Conservation (phyloP, 352 stramenopile genomes). For the Thalassiosira ordinaria region DNA sequence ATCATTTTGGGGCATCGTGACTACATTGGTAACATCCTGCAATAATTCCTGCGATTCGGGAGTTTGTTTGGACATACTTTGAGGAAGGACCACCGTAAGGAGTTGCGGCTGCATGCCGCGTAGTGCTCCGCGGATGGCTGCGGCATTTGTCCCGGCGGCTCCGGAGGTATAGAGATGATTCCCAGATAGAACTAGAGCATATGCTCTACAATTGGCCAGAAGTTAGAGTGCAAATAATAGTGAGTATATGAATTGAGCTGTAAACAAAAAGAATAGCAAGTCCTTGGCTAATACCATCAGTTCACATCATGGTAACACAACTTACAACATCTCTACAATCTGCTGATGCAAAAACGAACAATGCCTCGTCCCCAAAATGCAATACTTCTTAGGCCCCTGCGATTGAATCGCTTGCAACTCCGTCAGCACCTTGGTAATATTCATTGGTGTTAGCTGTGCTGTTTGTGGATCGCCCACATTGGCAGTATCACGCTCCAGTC, state of each 20-base stretch:
- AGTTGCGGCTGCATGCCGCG: constrained; percentile 84
- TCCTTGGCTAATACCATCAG: no score
- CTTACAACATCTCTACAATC: constrained; percentile 88
- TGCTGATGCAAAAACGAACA: constrained; percentile 86
- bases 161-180: constrained; percentile 87
- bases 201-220: constrained; percentile 60
- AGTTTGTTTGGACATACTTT: constrained; percentile 85
- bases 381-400: constrained; percentile 83
- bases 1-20: constrained; percentile 88
- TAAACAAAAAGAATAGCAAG: no score
- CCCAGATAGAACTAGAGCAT: constrained; percentile 87
- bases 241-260: no score
- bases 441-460: constrained; percentile 49
- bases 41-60: constrained; percentile 85
- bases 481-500: constrained; percentile 47
- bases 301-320: constrained; percentile 19
- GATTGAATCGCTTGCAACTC: constrained; percentile 83
- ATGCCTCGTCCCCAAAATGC: constrained; percentile 84
- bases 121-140: constrained; percentile 85
- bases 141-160: constrained; percentile 80
- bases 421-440: constrained; percentile 75
- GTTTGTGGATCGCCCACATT: constrained; percentile 74
- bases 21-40: constrained; percentile 84
- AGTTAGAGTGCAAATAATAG: background rate
- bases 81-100: constrained; percentile 87